A percentile compares a stretch with the other conserved stretches of the same genome.
Conservation (phyloP, 352 stramenopile genomes). For the Hyaloperonospora brassicae region DNA sequence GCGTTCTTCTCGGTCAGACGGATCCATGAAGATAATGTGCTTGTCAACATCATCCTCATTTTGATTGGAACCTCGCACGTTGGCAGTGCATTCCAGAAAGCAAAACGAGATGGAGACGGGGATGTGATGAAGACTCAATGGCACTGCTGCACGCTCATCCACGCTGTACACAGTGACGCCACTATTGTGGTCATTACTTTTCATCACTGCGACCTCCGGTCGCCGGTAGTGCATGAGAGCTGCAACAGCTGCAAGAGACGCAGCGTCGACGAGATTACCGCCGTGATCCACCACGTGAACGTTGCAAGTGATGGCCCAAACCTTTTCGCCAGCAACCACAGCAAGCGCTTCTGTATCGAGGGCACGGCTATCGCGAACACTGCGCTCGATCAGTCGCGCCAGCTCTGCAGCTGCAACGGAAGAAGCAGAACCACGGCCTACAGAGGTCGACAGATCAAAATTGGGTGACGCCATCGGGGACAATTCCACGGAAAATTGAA, state of each 20-base stretch:
- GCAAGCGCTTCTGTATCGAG: conserved; percentile 93
- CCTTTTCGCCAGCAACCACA: conserved; percentile 89
- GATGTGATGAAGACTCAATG: conserved; percentile 92
- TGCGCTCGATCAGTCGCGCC: conserved; percentile 86
- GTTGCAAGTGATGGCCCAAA: conserved; percentile 89
- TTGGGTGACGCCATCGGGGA: conserved; percentile 76
- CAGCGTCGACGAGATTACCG: conserved; percentile 89
- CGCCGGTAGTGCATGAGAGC: conserved; percentile 91
- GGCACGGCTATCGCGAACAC: conserved; percentile 85
- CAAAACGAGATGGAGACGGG: conserved; percentile 93
- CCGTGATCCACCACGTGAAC: conserved; percentile 90
- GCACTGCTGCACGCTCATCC: conserved; percentile 86
- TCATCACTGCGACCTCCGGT: conserved; percentile 76
- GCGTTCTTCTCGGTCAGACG: conserved; percentile 83
- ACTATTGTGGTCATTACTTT: conserved; percentile 12
- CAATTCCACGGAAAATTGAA: conserved; percentile 80
- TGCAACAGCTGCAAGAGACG: conserved; percentile 89
- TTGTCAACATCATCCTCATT: conserved; percentile 26
- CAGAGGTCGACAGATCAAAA: conserved; percentile 46
- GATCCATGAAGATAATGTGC: conserved; percentile 82
- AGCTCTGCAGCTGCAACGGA: conserved; percentile 56
- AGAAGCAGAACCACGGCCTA: conserved; percentile 36
- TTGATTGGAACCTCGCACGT: conserved; percentile 5
- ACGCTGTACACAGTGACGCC: conserved; percentile 69
- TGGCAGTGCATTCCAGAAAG: conserved; percentile 43